Base-by-base conservation (phyloP, 495 filamentous ascomycete species). In the Podospora tetraspora region DNA sequence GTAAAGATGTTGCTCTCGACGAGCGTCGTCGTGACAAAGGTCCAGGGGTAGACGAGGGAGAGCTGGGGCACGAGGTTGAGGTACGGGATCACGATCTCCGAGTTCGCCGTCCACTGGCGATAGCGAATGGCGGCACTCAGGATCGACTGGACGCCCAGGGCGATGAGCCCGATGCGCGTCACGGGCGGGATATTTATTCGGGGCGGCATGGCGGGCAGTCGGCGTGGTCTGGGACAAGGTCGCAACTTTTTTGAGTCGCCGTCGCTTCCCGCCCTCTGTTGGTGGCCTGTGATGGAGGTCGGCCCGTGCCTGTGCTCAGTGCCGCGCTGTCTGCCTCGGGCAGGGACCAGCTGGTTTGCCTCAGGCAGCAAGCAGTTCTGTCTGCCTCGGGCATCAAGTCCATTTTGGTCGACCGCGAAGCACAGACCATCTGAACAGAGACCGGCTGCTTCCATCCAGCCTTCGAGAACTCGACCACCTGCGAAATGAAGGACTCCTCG, bases 1-100 rank as follows among this genome's bases (percentile, higher is more conserved):
- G 92, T 95, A 75, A 97, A 90, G 75, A 97, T 84, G 74, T 98
- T 98, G 77, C 92, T 91, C 79, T 99, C 95, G 61, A 96, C 92
- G 59, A 97, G 86, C 0, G 94, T 91, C 11, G 95, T 91, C 0
- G 91, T 91, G 34, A 94, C 71, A 71, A 96, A 92, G 5, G 91
- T 93, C 95, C 95, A 99, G 2, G 96, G 95, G 75, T 96, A 97
- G 74, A 90, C 86, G 25, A 94, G 80, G 62, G 92, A 92, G 57
- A 86, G 83, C 64, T 91, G 90, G 3, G 95, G 95, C 43, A 98
- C 86, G 61, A 98, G 84, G 34, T 89, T 90, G 61, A 99, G 86
- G 81, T 93, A 97, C 68, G 92, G 91, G 63, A 94, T 87, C 68
- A 92, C 86, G 63, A 89, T 85, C 69, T 83, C 79, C 59, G 81